A percentile compares a stretch with the other conserved stretches of the same genome.
Evolutionary conservation across 495 filamentous ascomycete genomes (phyloP).

Genomic region (Penicillium waksmanii): DNA sequence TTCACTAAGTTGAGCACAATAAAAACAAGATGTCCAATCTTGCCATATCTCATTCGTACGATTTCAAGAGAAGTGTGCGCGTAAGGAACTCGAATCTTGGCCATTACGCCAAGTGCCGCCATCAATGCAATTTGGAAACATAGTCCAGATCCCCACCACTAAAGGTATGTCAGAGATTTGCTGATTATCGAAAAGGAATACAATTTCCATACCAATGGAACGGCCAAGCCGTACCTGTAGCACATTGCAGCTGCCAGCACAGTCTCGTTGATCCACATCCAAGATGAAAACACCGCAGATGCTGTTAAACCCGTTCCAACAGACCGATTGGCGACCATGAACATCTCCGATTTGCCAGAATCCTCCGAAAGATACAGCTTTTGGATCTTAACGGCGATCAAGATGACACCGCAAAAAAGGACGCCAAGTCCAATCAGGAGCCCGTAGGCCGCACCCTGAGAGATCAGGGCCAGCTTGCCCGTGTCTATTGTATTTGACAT

Average conservation of each 20-base stretch:
- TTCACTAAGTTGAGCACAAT: slow-evolving; percentile 54
- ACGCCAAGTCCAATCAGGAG: slow-evolving; percentile 47
- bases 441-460: slow-evolving; percentile 50
- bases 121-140: slow-evolving; percentile 48
- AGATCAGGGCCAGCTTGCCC: slow-evolving; percentile 30
- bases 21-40: slow-evolving; percentile 52
- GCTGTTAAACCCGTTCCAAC: slow-evolving; percentile 54
- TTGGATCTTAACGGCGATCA: slow-evolving; percentile 46
- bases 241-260: slow-evolving; percentile 43
- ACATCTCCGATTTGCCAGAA: slow-evolving; percentile 54
- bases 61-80: slow-evolving; percentile 61
- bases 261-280: slow-evolving; percentile 56
- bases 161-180: neutral
- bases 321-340: slow-evolving; percentile 55
- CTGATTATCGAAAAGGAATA: no score
- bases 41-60: slow-evolving; percentile 57
- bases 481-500: slow-evolving; percentile 54
- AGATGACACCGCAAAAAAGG: slow-evolving; percentile 46
- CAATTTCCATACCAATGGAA: slow-evolving; percentile 34
- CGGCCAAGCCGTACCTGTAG: slow-evolving; percentile 43
- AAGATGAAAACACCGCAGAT: slow-evolving; percentile 51
- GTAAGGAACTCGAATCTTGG: slow-evolving; percentile 55
- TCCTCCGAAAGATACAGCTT: slow-evolving; percentile 49
- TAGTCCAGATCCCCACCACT: slow-evolving; percentile 47
- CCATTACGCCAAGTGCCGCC: slow-evolving; percentile 43